A percentile compares a stretch with the other conserved stretches of the same genome.
Evolutionary conservation across 768 basidiomycete species (phyloP).

Genomic region (Mycena indigotica): DNA sequence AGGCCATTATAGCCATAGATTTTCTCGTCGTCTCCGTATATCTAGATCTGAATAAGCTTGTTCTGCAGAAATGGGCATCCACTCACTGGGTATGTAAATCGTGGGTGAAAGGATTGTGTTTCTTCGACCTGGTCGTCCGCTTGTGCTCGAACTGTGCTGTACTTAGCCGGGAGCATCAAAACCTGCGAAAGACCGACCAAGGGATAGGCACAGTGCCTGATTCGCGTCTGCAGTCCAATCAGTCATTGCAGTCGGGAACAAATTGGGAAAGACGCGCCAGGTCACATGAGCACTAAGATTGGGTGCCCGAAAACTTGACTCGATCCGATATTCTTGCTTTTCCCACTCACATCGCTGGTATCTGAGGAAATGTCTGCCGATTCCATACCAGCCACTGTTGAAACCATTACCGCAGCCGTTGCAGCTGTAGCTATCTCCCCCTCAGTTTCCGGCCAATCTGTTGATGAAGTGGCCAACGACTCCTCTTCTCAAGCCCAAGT

Average conservation of each 20-base stretch:
- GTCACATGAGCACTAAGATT: background rate
- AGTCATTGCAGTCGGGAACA: slow-evolving; percentile 35
- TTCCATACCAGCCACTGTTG: slow-evolving; percentile 27
- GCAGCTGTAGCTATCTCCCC: slow-evolving; percentile 24
- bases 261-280: background rate
- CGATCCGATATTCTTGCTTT: slow-evolving; percentile 12
- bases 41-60: slow-evolving; percentile 44
- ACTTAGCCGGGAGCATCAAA: background rate
- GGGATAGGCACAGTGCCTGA: slow-evolving; percentile 45
- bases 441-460: background rate
- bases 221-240: slow-evolving; percentile 84
- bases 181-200: background rate
- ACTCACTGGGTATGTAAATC: slow-evolving; percentile 91
- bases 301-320: slow-evolving; percentile 3
- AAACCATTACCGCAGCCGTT: slow-evolving; percentile 31
- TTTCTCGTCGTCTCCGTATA: slow-evolving; percentile 95
- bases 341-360: background rate
- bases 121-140: slow-evolving; percentile 65
- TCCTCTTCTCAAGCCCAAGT: slow-evolving; percentile 61
- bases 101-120: slow-evolving; percentile 74
- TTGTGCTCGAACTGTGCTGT: slow-evolving; percentile 61
- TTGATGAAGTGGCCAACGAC: too few species aligned
- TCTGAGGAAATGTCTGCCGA: slow-evolving; percentile 30
- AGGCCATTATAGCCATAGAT: slow-evolving; percentile 92
- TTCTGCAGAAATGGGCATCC: background rate